A percentile compares a stretch with the other conserved stretches of the same genome.
These are phyloP conservation scores for Yueomyces sp. DNA, from an alignment of 805 yeast genomes.

Conservation along the genomic window DNA sequence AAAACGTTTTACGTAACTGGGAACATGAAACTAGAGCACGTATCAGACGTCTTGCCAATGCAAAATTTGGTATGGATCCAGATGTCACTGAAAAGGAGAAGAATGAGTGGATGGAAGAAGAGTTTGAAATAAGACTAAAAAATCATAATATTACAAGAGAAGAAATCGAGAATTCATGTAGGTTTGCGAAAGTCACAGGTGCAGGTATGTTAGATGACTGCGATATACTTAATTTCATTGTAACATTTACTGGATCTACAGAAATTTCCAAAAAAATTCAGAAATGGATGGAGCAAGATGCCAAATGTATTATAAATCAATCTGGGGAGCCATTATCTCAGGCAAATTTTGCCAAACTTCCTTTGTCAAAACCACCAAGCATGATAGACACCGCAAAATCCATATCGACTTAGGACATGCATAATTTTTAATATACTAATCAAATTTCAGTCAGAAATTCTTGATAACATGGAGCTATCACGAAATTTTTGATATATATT, in stretches of 20 bases:
- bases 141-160: conserved; percentile 3
- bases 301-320: neutral
- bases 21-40: conserved; percentile 79
- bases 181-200: neutral
- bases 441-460: too few relatives aligned
- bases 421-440: too few relatives aligned
- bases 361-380: neutral
- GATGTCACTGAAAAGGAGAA: conserved; percentile 34
- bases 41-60: conserved; percentile 57
- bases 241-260: neutral
- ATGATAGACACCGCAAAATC: too few relatives aligned
- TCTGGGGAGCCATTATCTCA: neutral
- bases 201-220: neutral
- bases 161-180: neutral
- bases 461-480: too few relatives aligned
- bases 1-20: conserved; percentile 66
- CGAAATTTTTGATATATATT: too few relatives aligned
- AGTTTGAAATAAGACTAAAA: conserved; percentile 47
- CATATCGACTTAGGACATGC: too few relatives aligned
- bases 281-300: neutral
- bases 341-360: neutral
- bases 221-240: neutral
- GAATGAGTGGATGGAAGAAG: conserved; percentile 60
- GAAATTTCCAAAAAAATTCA: neutral
- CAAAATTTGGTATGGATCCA: conserved; percentile 45